Percentiles rank a stretch among this genome's conserved stretches.
Conservation (phyloP, 306 rosid species). For the Dryas drummondii region DNA sequence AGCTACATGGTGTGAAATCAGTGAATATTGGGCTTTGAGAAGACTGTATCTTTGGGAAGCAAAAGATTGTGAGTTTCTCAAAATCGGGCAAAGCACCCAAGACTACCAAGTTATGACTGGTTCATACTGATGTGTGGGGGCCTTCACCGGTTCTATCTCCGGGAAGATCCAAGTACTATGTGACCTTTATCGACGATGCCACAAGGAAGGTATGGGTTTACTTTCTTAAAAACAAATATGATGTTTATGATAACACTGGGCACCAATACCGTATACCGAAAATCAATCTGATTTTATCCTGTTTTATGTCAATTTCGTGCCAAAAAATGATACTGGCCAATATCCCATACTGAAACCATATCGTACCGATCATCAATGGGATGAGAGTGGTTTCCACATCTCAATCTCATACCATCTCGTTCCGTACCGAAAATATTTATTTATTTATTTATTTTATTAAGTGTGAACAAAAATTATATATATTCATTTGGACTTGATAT, state of each 20-base stretch:
- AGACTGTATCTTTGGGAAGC: background rate
- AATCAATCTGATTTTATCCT: too few species aligned
- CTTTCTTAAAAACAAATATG: background rate
- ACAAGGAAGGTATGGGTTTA: conserved; percentile 1
- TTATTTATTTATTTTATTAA: too few species aligned
- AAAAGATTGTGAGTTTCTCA: background rate
- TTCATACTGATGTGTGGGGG: conserved; percentile 7
- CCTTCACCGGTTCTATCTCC: background rate
- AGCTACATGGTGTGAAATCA: background rate
- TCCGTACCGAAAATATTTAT: too few species aligned
- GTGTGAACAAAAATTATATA: too few species aligned
- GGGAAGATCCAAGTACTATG: background rate
- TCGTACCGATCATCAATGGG: too few species aligned
- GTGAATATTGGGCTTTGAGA: background rate
- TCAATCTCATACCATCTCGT: too few species aligned
- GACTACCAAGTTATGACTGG: background rate
- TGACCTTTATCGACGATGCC: background rate
- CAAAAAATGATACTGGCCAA: too few species aligned
- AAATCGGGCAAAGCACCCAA: background rate
- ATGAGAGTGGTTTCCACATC: too few species aligned
- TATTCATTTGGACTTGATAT: too few species aligned
- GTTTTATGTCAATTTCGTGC: too few species aligned
- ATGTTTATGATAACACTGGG: background rate
- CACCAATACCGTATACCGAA: too few species aligned
- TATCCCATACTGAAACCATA: too few species aligned